A percentile compares a stretch with the other conserved stretches of the same genome.
Conservation (phyloP, 2,329 filamentous ascomycete genomes). For the Parastagonospora nodorum region DNA sequence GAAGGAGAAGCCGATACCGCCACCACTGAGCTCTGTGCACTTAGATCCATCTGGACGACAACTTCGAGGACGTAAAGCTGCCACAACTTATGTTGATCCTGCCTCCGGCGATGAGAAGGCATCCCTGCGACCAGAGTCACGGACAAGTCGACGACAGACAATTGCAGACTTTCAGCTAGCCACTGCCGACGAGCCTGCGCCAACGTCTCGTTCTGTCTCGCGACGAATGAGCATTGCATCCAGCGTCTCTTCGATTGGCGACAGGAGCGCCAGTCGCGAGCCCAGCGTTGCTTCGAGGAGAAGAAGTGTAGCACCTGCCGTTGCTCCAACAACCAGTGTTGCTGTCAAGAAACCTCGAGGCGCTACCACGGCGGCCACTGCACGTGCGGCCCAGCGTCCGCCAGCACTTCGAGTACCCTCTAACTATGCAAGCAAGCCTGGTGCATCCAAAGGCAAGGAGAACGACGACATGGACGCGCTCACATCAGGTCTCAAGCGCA, state of each 20-base stretch:
- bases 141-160: constrained; percentile 44
- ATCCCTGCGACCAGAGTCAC: constrained; percentile 28
- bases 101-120: constrained; percentile 48
- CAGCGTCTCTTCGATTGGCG: constrained; percentile 47
- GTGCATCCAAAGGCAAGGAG: constrained; percentile 25
- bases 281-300: constrained; percentile 48
- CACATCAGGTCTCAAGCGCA: constrained; percentile 59
- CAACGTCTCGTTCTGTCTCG: constrained; percentile 29
- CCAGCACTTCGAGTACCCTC: constrained; percentile 51
- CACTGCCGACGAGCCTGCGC: constrained; percentile 29
- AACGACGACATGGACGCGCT: constrained; percentile 55
- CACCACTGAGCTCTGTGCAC: constrained; percentile 38
- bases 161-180: constrained; percentile 45
- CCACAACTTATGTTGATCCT: constrained; percentile 58
- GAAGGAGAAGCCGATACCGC: constrained; percentile 56
- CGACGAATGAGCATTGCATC: constrained; percentile 54
- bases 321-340: constrained; percentile 44
- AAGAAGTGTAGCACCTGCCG: constrained; percentile 28
- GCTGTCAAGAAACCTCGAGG: constrained; percentile 66
- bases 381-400: constrained; percentile 41
- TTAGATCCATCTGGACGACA: constrained; percentile 63
- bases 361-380: constrained; percentile 44
- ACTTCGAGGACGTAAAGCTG: constrained; percentile 70
- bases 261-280: constrained; percentile 40
- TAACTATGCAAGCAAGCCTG: constrained; percentile 33